phyloP scores from a whole-genome alignment of 768 basidiomycete species.

The Mycena sanguinolenta region DNA sequence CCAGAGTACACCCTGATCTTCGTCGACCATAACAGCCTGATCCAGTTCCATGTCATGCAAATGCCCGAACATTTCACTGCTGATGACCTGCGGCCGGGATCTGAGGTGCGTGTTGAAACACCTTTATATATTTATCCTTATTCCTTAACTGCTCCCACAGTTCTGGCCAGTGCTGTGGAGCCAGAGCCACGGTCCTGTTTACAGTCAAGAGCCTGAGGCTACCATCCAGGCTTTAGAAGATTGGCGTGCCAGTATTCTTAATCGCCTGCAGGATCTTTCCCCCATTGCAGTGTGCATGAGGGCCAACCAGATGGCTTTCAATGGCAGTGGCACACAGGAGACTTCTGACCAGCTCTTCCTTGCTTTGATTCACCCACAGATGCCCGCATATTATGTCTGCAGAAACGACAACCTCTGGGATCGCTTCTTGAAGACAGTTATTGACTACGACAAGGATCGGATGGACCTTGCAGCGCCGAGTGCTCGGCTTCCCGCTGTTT shows the following conservation, averaged over 20 bases:
- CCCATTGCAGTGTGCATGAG: slow-evolving; percentile 27
- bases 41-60: slow-evolving; percentile 4
- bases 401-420: neutral
- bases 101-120: neutral
- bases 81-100: neutral
- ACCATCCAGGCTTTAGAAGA: neutral
- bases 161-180: slow-evolving; percentile 1
- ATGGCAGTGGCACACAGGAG: slow-evolving; percentile 42
- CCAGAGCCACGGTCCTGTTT: slow-evolving; percentile 6
- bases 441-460: neutral
- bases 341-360: slow-evolving; percentile 34
- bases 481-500: neutral
- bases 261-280: too few species aligned
- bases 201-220: slow-evolving; percentile 6
- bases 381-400: slow-evolving; percentile 10
- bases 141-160: neutral
- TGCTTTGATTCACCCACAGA: slow-evolving; percentile 30
- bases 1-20: neutral
- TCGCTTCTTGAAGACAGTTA: neutral
- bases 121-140: neutral
- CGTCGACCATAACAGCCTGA: neutral
- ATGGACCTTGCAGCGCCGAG: neutral
- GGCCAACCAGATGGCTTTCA: slow-evolving; percentile 34
- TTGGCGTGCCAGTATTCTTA: neutral
- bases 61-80: neutral